Conservation (phyloP, 1,284 basidiomycete species). For the Wolfiporia cocos region DNA sequence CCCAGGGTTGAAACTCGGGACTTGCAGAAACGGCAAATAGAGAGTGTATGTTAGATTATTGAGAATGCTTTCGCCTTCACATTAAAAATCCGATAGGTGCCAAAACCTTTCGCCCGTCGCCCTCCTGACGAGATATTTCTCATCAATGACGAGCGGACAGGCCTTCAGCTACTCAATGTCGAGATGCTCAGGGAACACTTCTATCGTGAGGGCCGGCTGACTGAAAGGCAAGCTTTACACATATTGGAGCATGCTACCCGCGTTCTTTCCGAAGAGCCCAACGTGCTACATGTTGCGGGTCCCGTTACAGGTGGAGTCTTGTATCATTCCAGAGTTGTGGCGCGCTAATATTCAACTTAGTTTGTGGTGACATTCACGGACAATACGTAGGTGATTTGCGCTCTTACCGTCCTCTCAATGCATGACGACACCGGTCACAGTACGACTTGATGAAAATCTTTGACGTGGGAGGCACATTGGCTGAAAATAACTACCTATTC, state of each 20-base stretch:
- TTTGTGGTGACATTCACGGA: slow-evolving; percentile 97
- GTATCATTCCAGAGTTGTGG: slow-evolving; percentile 1
- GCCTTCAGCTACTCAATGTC: slow-evolving; percentile 65
- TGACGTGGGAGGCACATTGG: slow-evolving; percentile 88
- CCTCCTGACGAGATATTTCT: slow-evolving; percentile 33
- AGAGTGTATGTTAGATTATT: slow-evolving; percentile 14
- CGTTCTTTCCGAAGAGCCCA: slow-evolving; percentile 76
- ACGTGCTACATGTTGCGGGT: slow-evolving; percentile 83
- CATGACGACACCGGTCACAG: slow-evolving; percentile 23
- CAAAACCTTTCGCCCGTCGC: slow-evolving; percentile 23
- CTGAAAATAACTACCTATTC: slow-evolving; percentile 91
- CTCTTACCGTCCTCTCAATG: background rate
- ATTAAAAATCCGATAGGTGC: slow-evolving; percentile 20
- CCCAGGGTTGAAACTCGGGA: slow-evolving; percentile 2
- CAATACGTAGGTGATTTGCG: slow-evolving; percentile 76
- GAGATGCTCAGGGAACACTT: slow-evolving; percentile 92
- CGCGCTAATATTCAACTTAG: slow-evolving; percentile 32
- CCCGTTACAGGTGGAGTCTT: slow-evolving; percentile 82
- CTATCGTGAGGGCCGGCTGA: slow-evolving; percentile 83
- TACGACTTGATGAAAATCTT: slow-evolving; percentile 99
- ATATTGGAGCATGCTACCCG: slow-evolving; percentile 80
- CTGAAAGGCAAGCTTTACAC: slow-evolving; percentile 83
- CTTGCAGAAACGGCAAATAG: slow-evolving; percentile 18
- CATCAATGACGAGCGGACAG: slow-evolving; percentile 22
- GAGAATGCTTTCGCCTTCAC: background rate